Percentiles rank a stretch among this genome's conserved stretches.
These are phyloP conservation scores for Beta vulgaris DNA, from an alignment of 148 eudicot species.

Conservation along the genomic window DNA sequence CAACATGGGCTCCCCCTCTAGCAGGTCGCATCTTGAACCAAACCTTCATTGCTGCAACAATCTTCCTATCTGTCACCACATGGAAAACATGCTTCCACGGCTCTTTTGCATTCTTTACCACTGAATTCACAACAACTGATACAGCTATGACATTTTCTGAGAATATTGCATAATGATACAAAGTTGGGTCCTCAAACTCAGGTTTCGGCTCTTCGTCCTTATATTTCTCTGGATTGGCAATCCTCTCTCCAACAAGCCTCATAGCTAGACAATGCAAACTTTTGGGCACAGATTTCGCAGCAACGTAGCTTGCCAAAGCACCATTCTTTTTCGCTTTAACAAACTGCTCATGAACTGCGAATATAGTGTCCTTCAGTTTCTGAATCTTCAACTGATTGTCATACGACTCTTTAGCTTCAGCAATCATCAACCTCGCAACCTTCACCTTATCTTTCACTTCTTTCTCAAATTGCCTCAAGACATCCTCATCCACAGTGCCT, in stretches of 20 bases:
- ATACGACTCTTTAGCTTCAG: constrained; percentile 81
- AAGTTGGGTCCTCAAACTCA: constrained; percentile 81
- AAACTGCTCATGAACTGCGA: constrained; percentile 83
- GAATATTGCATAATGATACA: constrained; percentile 86
- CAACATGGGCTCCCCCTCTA: constrained; percentile 73
- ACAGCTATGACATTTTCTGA: constrained; percentile 94
- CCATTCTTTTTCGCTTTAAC: constrained; percentile 79
- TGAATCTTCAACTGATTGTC: constrained; percentile 93
- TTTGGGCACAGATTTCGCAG: constrained; percentile 88
- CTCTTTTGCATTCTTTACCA: constrained; percentile 69
- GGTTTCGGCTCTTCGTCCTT: constrained; percentile 70
- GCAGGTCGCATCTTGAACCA: constrained; percentile 86
- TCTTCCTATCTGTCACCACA: constrained; percentile 81
- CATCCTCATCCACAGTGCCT: constrained; percentile 81
- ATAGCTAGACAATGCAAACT: constrained; percentile 90
- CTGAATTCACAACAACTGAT: constrained; percentile 84
- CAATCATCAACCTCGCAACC: constrained; percentile 68
- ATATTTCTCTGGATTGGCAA: constrained; percentile 74
- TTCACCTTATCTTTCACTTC: constrained; percentile 92
- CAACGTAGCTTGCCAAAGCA: constrained; percentile 70
- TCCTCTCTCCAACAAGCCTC: constrained; percentile 86
- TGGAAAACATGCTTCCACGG: constrained; percentile 88
- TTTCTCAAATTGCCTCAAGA: constrained; percentile 82
- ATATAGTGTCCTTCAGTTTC: constrained; percentile 85
- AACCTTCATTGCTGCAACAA: constrained; percentile 88